phyloP scores from a whole-genome alignment of 2,329 filamentous ascomycete species.

The Penicillium sp. region DNA sequence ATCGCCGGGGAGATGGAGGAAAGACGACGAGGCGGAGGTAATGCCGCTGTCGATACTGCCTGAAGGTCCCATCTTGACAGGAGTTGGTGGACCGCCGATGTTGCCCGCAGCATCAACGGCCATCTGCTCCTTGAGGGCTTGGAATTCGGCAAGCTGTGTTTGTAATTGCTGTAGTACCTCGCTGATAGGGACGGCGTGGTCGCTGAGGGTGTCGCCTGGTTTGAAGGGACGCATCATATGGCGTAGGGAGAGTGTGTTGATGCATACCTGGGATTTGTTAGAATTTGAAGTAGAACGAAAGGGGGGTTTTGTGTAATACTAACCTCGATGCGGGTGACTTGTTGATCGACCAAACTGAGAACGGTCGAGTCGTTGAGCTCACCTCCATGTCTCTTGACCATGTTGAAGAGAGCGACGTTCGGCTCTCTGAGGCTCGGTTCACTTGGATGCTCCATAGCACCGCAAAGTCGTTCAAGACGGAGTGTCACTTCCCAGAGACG shows the following conservation, averaged over 20 bases:
- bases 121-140: slow-evolving; percentile 35
- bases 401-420: slow-evolving; percentile 72
- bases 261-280: slow-evolving; percentile 56
- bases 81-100: slow-evolving; percentile 14
- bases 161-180: slow-evolving; percentile 47
- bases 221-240: slow-evolving; percentile 66
- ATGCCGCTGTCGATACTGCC: slow-evolving; percentile 15
- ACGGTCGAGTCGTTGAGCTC: slow-evolving; percentile 84
- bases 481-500: slow-evolving; percentile 80
- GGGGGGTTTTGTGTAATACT: slow-evolving; percentile 28
- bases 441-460: slow-evolving; percentile 65
- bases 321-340: slow-evolving; percentile 93
- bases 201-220: slow-evolving; percentile 54
- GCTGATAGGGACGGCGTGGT: slow-evolving; percentile 68
- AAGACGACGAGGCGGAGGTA: slow-evolving; percentile 25
- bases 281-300: not conserved
- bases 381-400: slow-evolving; percentile 61
- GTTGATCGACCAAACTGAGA: slow-evolving; percentile 83
- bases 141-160: slow-evolving; percentile 36
- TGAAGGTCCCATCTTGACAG: slow-evolving; percentile 7
- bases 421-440: slow-evolving; percentile 61
- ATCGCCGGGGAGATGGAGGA: slow-evolving; percentile 19
- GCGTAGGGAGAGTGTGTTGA: slow-evolving; percentile 68
- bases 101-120: slow-evolving; percentile 22
- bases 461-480: slow-evolving; percentile 86